Percentiles rank a stretch among this genome's conserved stretches.
These are phyloP conservation scores for Rhizopogon hawkerae DNA, from an alignment of 1,284 basidiomycete genomes.

Conservation along the genomic window DNA sequence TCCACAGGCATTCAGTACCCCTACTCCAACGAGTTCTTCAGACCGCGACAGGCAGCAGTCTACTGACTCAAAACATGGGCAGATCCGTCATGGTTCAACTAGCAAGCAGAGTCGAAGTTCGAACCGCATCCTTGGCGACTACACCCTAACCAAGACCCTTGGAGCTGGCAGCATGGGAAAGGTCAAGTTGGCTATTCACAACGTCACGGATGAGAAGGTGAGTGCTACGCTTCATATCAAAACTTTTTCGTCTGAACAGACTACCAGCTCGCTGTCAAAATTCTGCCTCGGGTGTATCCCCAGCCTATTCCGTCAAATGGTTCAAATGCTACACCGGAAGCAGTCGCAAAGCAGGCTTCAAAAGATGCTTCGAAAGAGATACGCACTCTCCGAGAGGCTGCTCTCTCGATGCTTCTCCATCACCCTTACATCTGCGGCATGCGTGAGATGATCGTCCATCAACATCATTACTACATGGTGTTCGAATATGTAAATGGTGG, in stretches of 20 bases:
- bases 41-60: conserved; percentile 28
- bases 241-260: not conserved
- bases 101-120: conserved; percentile 33
- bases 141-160: conserved; percentile 93
- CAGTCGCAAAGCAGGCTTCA: conserved; percentile 70
- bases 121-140: conserved; percentile 80
- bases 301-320: conserved; percentile 40
- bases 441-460: conserved; percentile 95
- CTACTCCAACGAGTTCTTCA: conserved; percentile 25
- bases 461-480: conserved; percentile 98
- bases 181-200: conserved; percentile 93
- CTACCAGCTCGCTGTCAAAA: conserved; percentile 92
- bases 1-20: conserved; percentile 40
- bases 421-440: conserved; percentile 99
- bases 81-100: conserved; percentile 22
- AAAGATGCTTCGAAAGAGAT: conserved; percentile 97
- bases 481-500: conserved; percentile 98
- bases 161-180: conserved; percentile 99
- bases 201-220: conserved; percentile 88
- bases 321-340: conserved; percentile 41
- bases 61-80: conserved; percentile 27
- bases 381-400: conserved; percentile 91
- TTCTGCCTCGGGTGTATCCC: conserved; percentile 77
- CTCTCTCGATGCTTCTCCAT: conserved; percentile 87
- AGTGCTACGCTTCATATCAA: conserved; percentile 21